Base-by-base conservation (phyloP, 345 rosid genomes). In the Euclidium syriacum region DNA sequence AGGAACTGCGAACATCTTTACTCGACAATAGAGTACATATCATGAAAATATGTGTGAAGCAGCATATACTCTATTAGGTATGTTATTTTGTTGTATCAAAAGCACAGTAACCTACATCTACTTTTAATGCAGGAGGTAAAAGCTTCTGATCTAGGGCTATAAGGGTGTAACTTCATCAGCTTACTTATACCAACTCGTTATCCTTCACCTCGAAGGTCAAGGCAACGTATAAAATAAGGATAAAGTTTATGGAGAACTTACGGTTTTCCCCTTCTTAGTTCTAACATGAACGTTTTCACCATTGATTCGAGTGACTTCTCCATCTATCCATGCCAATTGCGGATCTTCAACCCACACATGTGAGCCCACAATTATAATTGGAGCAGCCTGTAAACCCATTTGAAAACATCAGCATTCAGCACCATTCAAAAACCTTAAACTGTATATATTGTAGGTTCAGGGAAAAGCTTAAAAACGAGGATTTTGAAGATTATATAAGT, bases 331-430 rank as follows among this genome's bases (percentile, higher is more conserved):
- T 24, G 96, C 92, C 67, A 79, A 77, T 34, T 53, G 77, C 23
- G 85, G 80, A 80, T 88, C 96, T 70, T 85, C 88, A 62, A 85
- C 83, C 92, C 92, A 85, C 12, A 88, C 96, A 83, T 82, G 92
- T 33, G 92, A 85, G 47, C 90, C 96, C 55, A 82, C 90, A 16
- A 82, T 80, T 42, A 83, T 82, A 58, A 76, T 83, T 10, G 84
- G 83, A 54, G 80, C 85, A 25, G 90, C 96, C 96, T 88, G 76
- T 57, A 70, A 63, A 56, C 30, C 30, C 42, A 70, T 23, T 41
- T 17, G 14, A 52, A 16, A 49, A 51, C 30, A 72, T 39, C 47
- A 60, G 22, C 24, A 60, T 23, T 39, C 47, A 60, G 22, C 24
- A 60, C 16, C 57, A 53, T 15, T 54, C 61, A 53, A 36, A 1